Percentiles rank a stretch among this genome's conserved stretches.
Evolutionary conservation across 805 yeast species (phyloP).

Genomic region (Ogataea paradorogensis): DNA sequence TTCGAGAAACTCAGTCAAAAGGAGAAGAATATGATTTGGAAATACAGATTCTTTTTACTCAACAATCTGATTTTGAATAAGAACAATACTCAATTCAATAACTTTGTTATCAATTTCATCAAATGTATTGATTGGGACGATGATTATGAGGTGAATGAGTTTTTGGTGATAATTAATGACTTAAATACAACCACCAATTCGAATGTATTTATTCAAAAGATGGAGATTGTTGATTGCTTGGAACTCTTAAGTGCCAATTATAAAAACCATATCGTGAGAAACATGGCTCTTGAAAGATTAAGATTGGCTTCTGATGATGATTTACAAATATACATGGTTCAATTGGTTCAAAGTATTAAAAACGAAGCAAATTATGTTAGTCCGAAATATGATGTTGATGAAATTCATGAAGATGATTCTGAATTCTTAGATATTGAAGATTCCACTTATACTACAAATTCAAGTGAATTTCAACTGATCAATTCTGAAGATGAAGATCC

Average conservation of each 20-base stretch:
- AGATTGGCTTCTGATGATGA: slow-evolving; percentile 78
- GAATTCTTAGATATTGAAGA: slow-evolving; percentile 25
- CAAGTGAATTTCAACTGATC: slow-evolving; percentile 34
- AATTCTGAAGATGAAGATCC: slow-evolving; percentile 28
- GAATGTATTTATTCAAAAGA: slow-evolving; percentile 31
- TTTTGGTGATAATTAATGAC: slow-evolving; percentile 43
- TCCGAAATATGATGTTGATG: slow-evolving; percentile 25
- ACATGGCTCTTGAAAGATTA: slow-evolving; percentile 84
- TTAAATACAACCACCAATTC: slow-evolving; percentile 21
- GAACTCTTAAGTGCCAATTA: slow-evolving; percentile 82
- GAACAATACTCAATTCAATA: slow-evolving; percentile 35
- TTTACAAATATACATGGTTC: slow-evolving; percentile 75
- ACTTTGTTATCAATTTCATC: slow-evolving; percentile 57
- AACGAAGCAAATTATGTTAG: slow-evolving; percentile 50
- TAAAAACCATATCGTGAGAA: slow-evolving; percentile 67
- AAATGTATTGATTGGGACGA: slow-evolving; percentile 89
- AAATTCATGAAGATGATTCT: slow-evolving; percentile 14
- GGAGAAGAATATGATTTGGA: slow-evolving; percentile 88
- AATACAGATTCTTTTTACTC: slow-evolving; percentile 78
- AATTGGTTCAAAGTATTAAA: slow-evolving; percentile 86
- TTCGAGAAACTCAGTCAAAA: slow-evolving; percentile 76
- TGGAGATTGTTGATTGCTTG: slow-evolving; percentile 42
- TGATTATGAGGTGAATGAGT: slow-evolving; percentile 74
- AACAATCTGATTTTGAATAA: slow-evolving; percentile 42
- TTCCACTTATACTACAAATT: slow-evolving; percentile 26